phyloP scores from a whole-genome alignment of 1,139 yeast genomes.

The Diutina scorzettiae region DNA sequence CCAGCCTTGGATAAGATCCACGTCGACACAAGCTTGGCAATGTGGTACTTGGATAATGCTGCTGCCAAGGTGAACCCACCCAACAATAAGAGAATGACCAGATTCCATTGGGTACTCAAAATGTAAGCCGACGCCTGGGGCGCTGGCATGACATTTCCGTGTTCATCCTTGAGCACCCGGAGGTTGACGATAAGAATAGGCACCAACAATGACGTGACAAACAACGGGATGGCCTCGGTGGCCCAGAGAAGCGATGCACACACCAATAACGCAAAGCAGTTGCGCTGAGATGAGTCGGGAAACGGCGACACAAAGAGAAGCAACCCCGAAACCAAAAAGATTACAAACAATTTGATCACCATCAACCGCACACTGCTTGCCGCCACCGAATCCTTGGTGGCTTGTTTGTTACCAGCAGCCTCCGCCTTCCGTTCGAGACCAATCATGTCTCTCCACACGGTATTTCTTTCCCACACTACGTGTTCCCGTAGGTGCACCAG shows the following conservation, averaged over 20 bases:
- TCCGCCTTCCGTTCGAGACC: conserved; percentile 18
- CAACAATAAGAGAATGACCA: conserved; percentile 54
- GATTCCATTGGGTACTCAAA: conserved; percentile 59
- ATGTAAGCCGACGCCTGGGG: conserved; percentile 43
- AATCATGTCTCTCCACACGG: conserved; percentile 53
- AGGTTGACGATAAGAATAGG: conserved; percentile 49
- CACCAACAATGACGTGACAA: conserved; percentile 52
- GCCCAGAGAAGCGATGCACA: conserved; percentile 70
- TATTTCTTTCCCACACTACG: conserved; percentile 65
- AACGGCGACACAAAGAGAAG: conserved; percentile 45
- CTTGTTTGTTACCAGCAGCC: conserved; percentile 21
- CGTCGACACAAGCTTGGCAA: conserved; percentile 56
- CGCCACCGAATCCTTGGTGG: not conserved
- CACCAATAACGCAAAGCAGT: conserved; percentile 57
- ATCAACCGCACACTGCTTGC: conserved; percentile 20
- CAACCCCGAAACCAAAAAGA: conserved; percentile 32
- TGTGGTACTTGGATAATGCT: conserved; percentile 57
- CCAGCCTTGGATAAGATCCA: conserved; percentile 56
- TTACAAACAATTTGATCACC: conserved; percentile 33
- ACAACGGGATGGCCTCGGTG: conserved; percentile 58
- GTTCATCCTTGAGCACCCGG: conserved; percentile 40
- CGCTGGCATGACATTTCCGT: conserved; percentile 45
- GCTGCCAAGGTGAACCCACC: conserved; percentile 73
- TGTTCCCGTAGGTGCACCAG: conserved; percentile 57
- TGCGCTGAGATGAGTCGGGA: conserved; percentile 45